Conservation (phyloP, 2,329 filamentous ascomycete genomes). For the Fusarium continuum region DNA sequence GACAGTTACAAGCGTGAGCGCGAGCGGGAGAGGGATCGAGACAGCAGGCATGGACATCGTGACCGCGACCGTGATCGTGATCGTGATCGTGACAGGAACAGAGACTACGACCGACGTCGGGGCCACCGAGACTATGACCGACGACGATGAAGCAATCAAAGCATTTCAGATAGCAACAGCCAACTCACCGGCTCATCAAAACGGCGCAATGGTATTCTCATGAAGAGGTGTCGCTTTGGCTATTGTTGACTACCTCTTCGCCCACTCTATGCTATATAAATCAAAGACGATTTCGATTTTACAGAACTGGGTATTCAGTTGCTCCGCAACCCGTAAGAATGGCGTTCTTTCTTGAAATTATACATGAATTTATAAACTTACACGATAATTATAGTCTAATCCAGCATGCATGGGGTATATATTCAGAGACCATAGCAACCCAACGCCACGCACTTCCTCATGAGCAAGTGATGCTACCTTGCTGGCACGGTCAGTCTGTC, state of each 20-base stretch:
- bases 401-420: conserved; percentile 23
- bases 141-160: conserved; percentile 28
- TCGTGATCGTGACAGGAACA: conserved; percentile 25
- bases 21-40: conserved; percentile 52
- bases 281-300: not conserved
- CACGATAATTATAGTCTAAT: conserved; percentile 21
- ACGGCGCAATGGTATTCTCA: not conserved
- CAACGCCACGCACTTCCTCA: conserved; percentile 21
- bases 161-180: not conserved
- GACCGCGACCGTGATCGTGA: conserved; percentile 39
- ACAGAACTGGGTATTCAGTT: not conserved
- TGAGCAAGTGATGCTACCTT: conserved; percentile 15
- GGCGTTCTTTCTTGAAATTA: not conserved
- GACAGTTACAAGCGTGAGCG: conserved; percentile 58
- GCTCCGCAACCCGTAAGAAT: conserved; percentile 16
- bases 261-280: conserved; percentile 14
- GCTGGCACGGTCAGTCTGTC: conserved; percentile 18
- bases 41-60: conserved; percentile 48
- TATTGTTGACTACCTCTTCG: not conserved
- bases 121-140: conserved; percentile 39
- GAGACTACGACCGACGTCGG: conserved; percentile 36
- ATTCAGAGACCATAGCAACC: conserved; percentile 13
- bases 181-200: not conserved
- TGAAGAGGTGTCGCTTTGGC: not conserved
- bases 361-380: conserved; percentile 26